These are phyloP conservation scores for Ceratocystis smalleyi DNA, from an alignment of 2,329 filamentous ascomycete genomes.

Conservation along the genomic window DNA sequence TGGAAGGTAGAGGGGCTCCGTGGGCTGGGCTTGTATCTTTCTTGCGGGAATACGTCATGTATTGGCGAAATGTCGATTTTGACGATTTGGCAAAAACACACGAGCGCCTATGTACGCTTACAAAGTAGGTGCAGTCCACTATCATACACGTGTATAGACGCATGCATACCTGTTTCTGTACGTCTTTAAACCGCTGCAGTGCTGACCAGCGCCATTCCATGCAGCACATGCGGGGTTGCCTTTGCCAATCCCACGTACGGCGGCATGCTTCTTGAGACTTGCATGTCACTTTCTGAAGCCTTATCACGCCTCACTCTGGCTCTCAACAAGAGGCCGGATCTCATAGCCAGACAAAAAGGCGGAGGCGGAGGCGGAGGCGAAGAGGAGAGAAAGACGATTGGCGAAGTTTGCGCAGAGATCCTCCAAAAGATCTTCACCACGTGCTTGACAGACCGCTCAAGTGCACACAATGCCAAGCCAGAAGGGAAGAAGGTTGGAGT, in stretches of 20 bases:
- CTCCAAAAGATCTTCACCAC: constrained; percentile 84
- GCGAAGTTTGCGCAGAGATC: constrained; percentile 75
- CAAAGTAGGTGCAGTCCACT: constrained; percentile 46
- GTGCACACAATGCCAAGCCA: constrained; percentile 49
- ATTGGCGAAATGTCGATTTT: constrained; percentile 66
- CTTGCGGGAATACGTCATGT: constrained; percentile 64
- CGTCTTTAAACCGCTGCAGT: neutral
- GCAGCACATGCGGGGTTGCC: constrained; percentile 66
- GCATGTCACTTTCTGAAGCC: constrained; percentile 65
- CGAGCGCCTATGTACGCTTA: constrained; percentile 53
- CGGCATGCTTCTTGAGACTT: constrained; percentile 65
- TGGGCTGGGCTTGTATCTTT: constrained; percentile 70
- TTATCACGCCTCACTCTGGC: constrained; percentile 72
- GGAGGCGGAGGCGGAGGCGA: constrained; percentile 36
- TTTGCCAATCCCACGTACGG: constrained; percentile 67
- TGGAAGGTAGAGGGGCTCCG: constrained; percentile 44
- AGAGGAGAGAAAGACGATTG: constrained; percentile 59
- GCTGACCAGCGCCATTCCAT: neutral
- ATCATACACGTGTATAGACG: neutral
- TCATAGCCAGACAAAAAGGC: constrained; percentile 34
- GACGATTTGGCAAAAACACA: constrained; percentile 62
- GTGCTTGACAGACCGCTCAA: constrained; percentile 67
- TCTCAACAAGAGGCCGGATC: constrained; percentile 63
- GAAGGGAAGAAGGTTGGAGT: constrained; percentile 78
- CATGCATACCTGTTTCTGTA: neutral